Evolutionary conservation across 2,329 filamentous ascomycete species (phyloP), one percentile per base, ranked within the genome.

Genomic region (Drechslera avenae): DNA sequence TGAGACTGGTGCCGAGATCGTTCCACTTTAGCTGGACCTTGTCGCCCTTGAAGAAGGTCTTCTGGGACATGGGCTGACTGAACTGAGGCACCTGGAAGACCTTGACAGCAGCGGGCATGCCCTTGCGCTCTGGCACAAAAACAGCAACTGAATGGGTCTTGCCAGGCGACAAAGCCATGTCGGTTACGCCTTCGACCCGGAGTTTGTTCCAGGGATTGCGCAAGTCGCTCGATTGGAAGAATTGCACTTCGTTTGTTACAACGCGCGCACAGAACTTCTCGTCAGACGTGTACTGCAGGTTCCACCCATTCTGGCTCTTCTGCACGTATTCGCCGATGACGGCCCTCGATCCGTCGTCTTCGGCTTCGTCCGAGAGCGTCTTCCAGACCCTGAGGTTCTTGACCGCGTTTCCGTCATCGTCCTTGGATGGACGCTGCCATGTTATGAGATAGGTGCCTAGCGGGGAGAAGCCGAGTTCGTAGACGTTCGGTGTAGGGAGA

Each of bases 1-100:
- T 89, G 71, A 97, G 77, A 72, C 88, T 93, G 31, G 92, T 96
- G 45, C 94, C 94, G 56, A 91, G 81, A 62, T 88, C 85, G 77
- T 99, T 99, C 94, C 94, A 99, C 80, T 97, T 97, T 71, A 99
- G 80, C 76, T 97, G 91, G 39, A 99, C 93, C 80, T 97, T 97
- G 81, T 99, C 94, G 58, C 92, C 92, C 80, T 99, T 99, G 85
- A 91, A 99, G 73, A 99, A 99, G 1, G 89, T 97, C 86, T 99
- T 99, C 74, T 97, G 93, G 32, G 93, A 97, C 41, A 96, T 86
- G 4, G 92, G 87, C 45, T 79, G 80, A 57, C 78, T 83, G 77
- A 97, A 97, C 64, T 94, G 83, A 34, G 94, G 93, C 30, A 97
- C 89, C 62, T 93, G 91, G 79, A 89, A 99, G 54, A 97, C 89